Conservation (phyloP, 257 asterid species). For the Schizonepeta tenuifolia region DNA sequence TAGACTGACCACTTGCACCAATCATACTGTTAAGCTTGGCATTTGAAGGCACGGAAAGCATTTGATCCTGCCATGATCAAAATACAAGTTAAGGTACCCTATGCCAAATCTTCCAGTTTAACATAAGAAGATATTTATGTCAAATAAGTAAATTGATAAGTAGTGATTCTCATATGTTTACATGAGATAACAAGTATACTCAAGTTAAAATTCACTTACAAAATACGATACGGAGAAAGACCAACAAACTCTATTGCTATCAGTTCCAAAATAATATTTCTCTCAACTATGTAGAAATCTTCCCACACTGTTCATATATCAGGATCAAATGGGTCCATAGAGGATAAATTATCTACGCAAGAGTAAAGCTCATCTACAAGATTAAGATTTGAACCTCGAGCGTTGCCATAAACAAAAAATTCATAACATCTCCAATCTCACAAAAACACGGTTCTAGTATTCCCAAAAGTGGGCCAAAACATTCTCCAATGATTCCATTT, state of each 20-base stretch:
- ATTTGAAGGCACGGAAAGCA: slow-evolving; percentile 58
- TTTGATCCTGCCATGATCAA: slow-evolving; percentile 77
- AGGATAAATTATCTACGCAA: background rate
- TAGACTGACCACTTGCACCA: slow-evolving; percentile 43
- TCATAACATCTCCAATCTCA: background rate
- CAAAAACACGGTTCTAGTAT: background rate
- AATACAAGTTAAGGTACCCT: slow-evolving; percentile 39
- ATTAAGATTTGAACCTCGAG: background rate
- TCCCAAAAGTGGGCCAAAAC: background rate
- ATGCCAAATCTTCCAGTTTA: slow-evolving; percentile 28
- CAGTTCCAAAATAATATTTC: background rate
- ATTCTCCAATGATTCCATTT: background rate
- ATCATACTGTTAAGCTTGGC: slow-evolving; percentile 34
- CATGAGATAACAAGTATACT: slow-evolving; percentile 5
- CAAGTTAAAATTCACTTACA: slow-evolving; percentile 1
- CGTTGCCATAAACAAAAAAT: background rate
- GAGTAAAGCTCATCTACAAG: background rate
- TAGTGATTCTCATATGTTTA: slow-evolving; percentile 14
- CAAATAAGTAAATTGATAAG: background rate
- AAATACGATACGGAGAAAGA: slow-evolving; percentile 17
- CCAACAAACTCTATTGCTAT: background rate
- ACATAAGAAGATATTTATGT: background rate
- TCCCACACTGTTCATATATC: background rate
- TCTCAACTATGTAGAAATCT: background rate
- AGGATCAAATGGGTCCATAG: background rate